phyloP scores from a whole-genome alignment of 1,139 yeast species.

The Hyphopichia pseudoburtonii region DNA sequence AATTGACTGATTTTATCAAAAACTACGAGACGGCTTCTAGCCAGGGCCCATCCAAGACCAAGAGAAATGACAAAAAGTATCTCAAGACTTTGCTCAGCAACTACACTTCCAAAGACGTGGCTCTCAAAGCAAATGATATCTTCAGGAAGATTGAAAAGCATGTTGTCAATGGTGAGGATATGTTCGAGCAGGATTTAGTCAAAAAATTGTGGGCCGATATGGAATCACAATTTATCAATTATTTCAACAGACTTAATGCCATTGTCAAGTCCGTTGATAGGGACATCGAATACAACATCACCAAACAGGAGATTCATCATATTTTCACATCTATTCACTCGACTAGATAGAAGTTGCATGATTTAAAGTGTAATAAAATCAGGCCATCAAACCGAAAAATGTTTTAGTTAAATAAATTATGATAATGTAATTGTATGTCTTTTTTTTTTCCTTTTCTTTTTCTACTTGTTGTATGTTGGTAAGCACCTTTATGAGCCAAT shows the following conservation, averaged over 20 bases:
- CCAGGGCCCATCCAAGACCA: constrained; percentile 51
- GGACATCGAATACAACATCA: constrained; percentile 40
- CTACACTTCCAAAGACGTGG: constrained; percentile 60
- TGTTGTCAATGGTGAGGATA: constrained; percentile 44
- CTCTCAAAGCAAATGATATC: constrained; percentile 54
- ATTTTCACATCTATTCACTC: constrained; percentile 23
- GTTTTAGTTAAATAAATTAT: too few relatives aligned
- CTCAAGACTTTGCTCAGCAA: constrained; percentile 56
- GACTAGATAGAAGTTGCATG: too few relatives aligned
- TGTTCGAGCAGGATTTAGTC: constrained; percentile 48
- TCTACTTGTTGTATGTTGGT: too few relatives aligned
- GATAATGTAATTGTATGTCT: too few relatives aligned
- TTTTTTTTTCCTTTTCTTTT: too few relatives aligned
- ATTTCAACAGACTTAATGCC: constrained; percentile 37
- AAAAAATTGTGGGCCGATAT: constrained; percentile 46
- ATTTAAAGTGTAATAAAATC: not conserved
- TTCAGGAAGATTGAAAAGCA: constrained; percentile 60
- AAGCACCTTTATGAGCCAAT: too few relatives aligned
- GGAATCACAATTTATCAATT: constrained; percentile 34
- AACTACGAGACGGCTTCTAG: constrained; percentile 59
- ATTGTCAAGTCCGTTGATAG: constrained; percentile 38
- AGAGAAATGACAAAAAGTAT: constrained; percentile 60
- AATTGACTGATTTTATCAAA: constrained; percentile 61
- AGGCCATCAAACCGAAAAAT: too few relatives aligned
- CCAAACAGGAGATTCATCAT: constrained; percentile 36